Evolutionary conservation across 2,329 filamentous ascomycete genomes (phyloP).

Genomic region (Diaporthe vaccinii): DNA sequence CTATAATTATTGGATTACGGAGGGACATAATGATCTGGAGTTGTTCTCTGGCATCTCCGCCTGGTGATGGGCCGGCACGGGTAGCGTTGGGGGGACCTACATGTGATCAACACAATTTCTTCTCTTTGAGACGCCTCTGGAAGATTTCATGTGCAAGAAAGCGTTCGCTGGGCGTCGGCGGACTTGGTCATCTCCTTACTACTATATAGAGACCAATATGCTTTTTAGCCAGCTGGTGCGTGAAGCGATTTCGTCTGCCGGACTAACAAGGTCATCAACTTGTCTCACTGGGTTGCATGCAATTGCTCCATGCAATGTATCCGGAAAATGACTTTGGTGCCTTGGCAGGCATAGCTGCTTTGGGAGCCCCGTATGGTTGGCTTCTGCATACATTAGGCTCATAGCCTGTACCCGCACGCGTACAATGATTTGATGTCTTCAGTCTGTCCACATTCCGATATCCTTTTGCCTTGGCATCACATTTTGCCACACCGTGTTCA

Average conservation of each 20-base stretch:
- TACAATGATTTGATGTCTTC: neutral
- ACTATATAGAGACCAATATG: neutral
- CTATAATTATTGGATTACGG: conserved; percentile 1
- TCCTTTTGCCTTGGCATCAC: neutral
- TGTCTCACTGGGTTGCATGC: neutral
- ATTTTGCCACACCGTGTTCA: neutral
- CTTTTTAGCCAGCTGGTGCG: neutral
- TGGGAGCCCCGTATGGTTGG: neutral
- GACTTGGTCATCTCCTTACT: neutral
- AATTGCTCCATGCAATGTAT: neutral
- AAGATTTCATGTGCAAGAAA: neutral
- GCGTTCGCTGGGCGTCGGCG: neutral
- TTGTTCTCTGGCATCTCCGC: neutral
- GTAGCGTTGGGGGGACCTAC: neutral
- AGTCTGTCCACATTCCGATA: neutral
- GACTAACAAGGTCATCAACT: neutral
- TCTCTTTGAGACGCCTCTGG: conserved; percentile 2
- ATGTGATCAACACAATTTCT: neutral
- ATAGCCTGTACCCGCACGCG: neutral
- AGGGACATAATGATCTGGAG: neutral
- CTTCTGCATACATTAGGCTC: neutral
- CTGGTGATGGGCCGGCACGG: neutral
- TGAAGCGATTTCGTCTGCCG: neutral
- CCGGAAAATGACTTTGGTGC: neutral
- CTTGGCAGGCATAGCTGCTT: neutral